Evolutionary conservation across 116 monocot genomes (phyloP).

Genomic region (Zostera marina): DNA sequence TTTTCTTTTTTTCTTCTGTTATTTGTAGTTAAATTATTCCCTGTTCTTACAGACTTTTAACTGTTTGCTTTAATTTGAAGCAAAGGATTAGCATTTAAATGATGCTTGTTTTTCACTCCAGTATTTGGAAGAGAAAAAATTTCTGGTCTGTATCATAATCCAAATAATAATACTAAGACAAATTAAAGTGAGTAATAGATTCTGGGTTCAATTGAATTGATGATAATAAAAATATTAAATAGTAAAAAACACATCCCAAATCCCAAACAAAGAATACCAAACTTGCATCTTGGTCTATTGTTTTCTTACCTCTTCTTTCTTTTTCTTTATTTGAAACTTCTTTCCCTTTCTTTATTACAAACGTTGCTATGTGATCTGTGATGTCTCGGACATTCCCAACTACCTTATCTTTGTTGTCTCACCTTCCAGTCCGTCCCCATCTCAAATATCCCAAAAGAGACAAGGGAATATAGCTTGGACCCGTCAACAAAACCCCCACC

Average conservation of each 20-base stretch:
- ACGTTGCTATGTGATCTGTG: conserved; percentile 7
- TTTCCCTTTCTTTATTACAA: conserved; percentile 31
- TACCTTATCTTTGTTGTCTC: conserved; percentile 11
- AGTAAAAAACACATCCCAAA: background rate
- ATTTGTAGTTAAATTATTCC: no score
- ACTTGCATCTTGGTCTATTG: conserved; percentile 32
- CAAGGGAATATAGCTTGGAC: conserved; percentile 23
- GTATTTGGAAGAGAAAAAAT: no score
- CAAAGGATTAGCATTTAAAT: no score
- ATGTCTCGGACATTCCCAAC: conserved; percentile 37
- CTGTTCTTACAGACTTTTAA: no score
- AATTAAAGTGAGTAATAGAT: no score
- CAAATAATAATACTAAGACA: no score
- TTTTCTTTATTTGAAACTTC: conserved; percentile 22
- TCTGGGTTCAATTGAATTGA: no score
- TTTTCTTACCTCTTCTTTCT: conserved; percentile 10
- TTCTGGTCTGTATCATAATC: no score
- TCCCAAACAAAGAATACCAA: conserved; percentile 20
- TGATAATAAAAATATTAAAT: no score
- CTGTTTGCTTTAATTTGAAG: no score
- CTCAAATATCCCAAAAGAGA: conserved; percentile 15
- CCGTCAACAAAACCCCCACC: conserved; percentile 3
- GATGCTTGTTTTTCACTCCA: no score
- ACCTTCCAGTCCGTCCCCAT: conserved; percentile 1
- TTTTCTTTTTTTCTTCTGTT: no score